Percentiles rank a stretch among this genome's conserved stretches.
Evolutionary conservation across 192 early-diverging fungal species (phyloP).

Genomic region (Dissophora globulifera): DNA sequence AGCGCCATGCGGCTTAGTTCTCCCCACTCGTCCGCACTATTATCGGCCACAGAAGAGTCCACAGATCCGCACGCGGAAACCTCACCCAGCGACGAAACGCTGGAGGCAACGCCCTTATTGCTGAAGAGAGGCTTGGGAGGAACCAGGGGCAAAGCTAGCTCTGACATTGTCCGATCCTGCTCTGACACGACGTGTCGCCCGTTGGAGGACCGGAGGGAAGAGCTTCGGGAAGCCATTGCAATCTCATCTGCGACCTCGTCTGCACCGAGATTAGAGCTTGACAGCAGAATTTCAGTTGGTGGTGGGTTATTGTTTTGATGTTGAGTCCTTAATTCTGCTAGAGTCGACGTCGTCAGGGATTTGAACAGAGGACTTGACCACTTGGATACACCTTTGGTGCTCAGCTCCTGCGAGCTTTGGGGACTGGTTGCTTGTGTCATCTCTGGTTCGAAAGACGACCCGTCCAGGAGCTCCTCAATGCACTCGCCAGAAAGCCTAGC

Average conservation of each 20-base stretch:
- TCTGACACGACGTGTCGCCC: constrained; percentile 3
- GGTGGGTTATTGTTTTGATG: constrained; percentile 22
- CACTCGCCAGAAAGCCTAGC: constrained; percentile 3
- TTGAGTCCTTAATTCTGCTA: constrained; percentile 5
- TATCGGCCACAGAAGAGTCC: constrained; percentile 14
- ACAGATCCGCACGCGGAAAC: constrained; percentile 34
- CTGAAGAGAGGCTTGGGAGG: constrained; percentile 46
- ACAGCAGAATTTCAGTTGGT: constrained; percentile 28
- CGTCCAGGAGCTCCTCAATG: constrained; percentile 10
- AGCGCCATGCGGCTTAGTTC: constrained; percentile 15
- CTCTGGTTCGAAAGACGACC: background rate
- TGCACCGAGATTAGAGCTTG: constrained; percentile 31
- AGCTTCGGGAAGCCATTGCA: constrained; percentile 19
- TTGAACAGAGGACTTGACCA: constrained; percentile 26
- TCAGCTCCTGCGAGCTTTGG: no score
- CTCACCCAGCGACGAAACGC: constrained; percentile 28
- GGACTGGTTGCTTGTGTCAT: no score
- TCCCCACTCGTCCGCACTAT: constrained; percentile 44
- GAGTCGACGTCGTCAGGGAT: constrained; percentile 7
- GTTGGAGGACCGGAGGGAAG: constrained; percentile 19
- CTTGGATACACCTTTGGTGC: no score
- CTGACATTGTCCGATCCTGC: constrained; percentile 1
- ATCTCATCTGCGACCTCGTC: constrained; percentile 30
- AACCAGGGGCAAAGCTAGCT: constrained; percentile 3
- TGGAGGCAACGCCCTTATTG: constrained; percentile 20